Evolutionary conservation across 495 filamentous ascomycete genomes (phyloP).

Genomic region (Talaromyces borbonicus): DNA sequence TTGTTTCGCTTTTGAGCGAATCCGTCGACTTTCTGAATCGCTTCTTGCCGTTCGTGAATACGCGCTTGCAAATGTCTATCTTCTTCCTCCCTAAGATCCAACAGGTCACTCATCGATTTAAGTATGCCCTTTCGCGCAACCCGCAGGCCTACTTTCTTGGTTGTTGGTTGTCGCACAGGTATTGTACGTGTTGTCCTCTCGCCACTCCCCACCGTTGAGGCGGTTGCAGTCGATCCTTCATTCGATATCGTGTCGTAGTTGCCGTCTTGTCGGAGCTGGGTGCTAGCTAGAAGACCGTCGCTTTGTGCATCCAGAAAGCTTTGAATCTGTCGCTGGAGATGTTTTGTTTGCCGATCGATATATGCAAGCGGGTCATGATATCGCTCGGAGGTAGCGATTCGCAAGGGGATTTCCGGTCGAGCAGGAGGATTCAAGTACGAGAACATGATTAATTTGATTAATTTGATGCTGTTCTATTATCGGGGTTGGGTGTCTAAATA

Average conservation of each 20-base stretch:
- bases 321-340: conserved; percentile 70
- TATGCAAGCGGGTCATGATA: conserved; percentile 32
- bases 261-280: neutral
- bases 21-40: conserved; percentile 49
- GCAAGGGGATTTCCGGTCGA: conserved; percentile 7
- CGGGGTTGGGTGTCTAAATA: too few relatives aligned
- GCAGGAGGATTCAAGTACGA: neutral
- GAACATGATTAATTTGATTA: too few relatives aligned
- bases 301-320: conserved; percentile 76
- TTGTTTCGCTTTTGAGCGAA: conserved; percentile 44
- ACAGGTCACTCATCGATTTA: conserved; percentile 59
- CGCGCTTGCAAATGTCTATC: conserved; percentile 48
- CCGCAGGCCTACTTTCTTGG: conserved; percentile 47
- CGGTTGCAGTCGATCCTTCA: conserved; percentile 38
- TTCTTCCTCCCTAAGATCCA: conserved; percentile 65
- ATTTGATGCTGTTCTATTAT: too few relatives aligned
- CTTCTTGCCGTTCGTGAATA: conserved; percentile 44
- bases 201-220: conserved; percentile 16
- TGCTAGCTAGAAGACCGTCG: conserved; percentile 55
- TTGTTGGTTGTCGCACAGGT: conserved; percentile 53
- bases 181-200: conserved; percentile 29
- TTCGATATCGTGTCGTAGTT: conserved; percentile 29
- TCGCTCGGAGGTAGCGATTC: conserved; percentile 15
- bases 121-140: conserved; percentile 64
- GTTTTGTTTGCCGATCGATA: conserved; percentile 35